Evolutionary conservation across 164 flowering plant species (phyloP).

Genomic region (Platanus orientalis): DNA sequence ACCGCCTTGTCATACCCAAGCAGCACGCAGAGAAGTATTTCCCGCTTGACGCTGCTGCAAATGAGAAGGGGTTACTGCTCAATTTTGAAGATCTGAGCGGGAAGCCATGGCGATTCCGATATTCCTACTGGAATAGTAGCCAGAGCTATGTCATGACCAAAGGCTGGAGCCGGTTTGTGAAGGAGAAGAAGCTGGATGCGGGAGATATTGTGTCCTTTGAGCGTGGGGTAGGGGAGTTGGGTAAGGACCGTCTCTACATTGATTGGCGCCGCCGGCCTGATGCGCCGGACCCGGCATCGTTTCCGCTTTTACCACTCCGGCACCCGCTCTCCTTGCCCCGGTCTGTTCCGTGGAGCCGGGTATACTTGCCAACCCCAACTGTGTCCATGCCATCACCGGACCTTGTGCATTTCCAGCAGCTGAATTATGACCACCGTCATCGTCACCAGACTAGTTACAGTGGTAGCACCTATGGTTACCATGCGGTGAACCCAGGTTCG

Average conservation of each 20-base stretch:
- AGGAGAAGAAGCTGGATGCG: conserved; percentile 89
- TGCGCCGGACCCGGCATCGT: conserved; percentile 21
- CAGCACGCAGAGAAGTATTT: conserved; percentile 95
- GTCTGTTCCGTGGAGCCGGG: conserved; percentile 29
- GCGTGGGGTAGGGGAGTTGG: conserved; percentile 52
- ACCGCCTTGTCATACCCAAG: conserved; percentile 88
- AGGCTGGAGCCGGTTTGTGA: conserved; percentile 96
- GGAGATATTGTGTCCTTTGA: conserved; percentile 91
- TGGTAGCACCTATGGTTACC: conserved; percentile 15
- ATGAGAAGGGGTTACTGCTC: conserved; percentile 73
- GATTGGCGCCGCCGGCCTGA: conserved; percentile 79
- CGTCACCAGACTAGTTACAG: background rate
- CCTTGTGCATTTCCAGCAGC: conserved; percentile 12
- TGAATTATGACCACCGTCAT: conserved; percentile 19
- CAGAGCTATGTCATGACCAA: conserved; percentile 99
- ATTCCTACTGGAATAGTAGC: conserved; percentile 98
- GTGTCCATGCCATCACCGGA: conserved; percentile 5
- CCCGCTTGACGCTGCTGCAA: conserved; percentile 67
- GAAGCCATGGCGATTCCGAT: conserved; percentile 84
- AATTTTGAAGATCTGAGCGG: conserved; percentile 80
- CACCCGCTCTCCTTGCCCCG: conserved; percentile 21
- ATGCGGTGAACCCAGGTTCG: conserved; percentile 17
- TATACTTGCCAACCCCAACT: conserved; percentile 18
- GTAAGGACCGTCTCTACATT: conserved; percentile 56
- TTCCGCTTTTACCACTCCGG: conserved; percentile 8